Conservation (phyloP, 2,329 filamentous ascomycete genomes). For the Sporothrix protearum region DNA sequence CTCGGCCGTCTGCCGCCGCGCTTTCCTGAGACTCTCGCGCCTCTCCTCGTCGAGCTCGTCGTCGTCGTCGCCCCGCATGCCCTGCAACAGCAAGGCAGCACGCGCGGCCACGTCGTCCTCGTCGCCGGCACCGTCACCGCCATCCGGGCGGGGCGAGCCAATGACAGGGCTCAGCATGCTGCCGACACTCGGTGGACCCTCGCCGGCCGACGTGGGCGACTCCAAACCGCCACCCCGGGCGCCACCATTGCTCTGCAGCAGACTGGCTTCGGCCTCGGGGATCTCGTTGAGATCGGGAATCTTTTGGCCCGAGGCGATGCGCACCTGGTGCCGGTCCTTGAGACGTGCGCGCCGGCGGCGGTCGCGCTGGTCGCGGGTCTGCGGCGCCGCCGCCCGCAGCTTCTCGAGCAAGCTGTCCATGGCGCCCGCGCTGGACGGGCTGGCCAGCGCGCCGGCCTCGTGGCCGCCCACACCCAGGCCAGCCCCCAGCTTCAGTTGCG, state of each 20-base stretch:
- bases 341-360: conserved; percentile 79
- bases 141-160: conserved; percentile 42
- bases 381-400: conserved; percentile 84
- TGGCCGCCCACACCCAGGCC: conserved; percentile 41
- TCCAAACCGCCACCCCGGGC: conserved; percentile 35
- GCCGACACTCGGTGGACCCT: conserved; percentile 45
- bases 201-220: conserved; percentile 34
- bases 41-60: conserved; percentile 55
- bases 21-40: conserved; percentile 59
- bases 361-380: conserved; percentile 84
- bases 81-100: conserved; percentile 78
- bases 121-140: conserved; percentile 72
- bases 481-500: conserved; percentile 57
- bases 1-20: conserved; percentile 68
- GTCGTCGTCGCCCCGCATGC: conserved; percentile 66
- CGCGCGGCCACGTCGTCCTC: conserved; percentile 78
- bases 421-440: conserved; percentile 74
- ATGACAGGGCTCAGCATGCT: conserved; percentile 51
- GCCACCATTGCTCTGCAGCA: conserved; percentile 30
- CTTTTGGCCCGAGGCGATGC: conserved; percentile 82
- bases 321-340: conserved; percentile 86
- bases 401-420: conserved; percentile 98
- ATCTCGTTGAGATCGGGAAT: conserved; percentile 71
- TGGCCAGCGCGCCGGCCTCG: conserved; percentile 47
- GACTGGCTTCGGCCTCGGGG: conserved; percentile 50